These are phyloP conservation scores for Pseudopyricularia javanii DNA, from an alignment of 2,329 filamentous ascomycete genomes.

Conservation along the genomic window DNA sequence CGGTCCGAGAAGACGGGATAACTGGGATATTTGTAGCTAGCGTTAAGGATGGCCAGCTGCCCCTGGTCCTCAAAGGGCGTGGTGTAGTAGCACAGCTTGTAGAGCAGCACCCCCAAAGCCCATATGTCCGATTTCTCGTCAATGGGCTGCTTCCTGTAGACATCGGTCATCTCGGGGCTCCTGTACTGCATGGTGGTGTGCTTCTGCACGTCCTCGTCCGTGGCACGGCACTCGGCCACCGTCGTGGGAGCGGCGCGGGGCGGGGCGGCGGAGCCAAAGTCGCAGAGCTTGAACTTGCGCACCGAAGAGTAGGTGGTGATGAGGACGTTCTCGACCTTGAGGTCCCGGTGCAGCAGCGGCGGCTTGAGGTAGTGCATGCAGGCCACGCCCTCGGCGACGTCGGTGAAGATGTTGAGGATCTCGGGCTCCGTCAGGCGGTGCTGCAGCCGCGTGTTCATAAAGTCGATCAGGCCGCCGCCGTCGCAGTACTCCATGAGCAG, in stretches of 20 bases:
- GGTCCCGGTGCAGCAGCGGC: slow-evolving; percentile 78
- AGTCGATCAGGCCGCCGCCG: slow-evolving; percentile 92
- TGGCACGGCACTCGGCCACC: slow-evolving; percentile 75
- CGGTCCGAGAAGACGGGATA: slow-evolving; percentile 85
- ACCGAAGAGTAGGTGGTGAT: slow-evolving; percentile 56
- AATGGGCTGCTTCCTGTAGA: slow-evolving; percentile 90
- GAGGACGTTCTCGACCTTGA: slow-evolving; percentile 96
- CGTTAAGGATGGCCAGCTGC: slow-evolving; percentile 93
- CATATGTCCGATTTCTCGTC: slow-evolving; percentile 99
- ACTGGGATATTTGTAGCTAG: slow-evolving; percentile 80
- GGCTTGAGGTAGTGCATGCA: slow-evolving; percentile 99
- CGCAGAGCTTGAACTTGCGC: slow-evolving; percentile 86
- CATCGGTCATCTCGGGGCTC: slow-evolving; percentile 97
- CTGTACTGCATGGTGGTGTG: slow-evolving; percentile 96
- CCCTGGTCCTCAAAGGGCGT: slow-evolving; percentile 97
- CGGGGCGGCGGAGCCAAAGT: slow-evolving; percentile 86
- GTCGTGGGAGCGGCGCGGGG: slow-evolving; percentile 77
- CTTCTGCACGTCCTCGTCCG: slow-evolving; percentile 94
- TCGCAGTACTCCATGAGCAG: slow-evolving; percentile 96
- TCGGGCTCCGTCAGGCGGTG: slow-evolving; percentile 95
- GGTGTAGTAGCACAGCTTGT: slow-evolving; percentile 98
- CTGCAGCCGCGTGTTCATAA: slow-evolving; percentile 97
- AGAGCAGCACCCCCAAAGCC: slow-evolving; percentile 87
- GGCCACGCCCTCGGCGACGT: slow-evolving; percentile 90
- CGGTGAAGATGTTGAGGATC: slow-evolving; percentile 91